These are phyloP conservation scores for Hypomyces rosellus DNA, from an alignment of 2,329 filamentous ascomycete genomes.

Conservation along the genomic window DNA sequence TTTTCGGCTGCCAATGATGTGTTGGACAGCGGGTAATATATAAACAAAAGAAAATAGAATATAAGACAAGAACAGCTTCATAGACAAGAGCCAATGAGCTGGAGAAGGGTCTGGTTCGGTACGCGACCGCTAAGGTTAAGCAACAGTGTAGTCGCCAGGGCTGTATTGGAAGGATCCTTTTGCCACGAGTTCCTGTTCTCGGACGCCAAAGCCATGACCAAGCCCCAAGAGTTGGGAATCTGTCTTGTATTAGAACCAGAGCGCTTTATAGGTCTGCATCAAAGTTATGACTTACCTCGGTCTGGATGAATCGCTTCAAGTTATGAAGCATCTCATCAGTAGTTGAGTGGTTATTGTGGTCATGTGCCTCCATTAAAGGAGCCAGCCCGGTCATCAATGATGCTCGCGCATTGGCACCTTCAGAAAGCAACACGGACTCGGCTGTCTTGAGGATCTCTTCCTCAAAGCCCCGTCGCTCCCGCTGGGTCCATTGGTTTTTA, in stretches of 20 bases:
- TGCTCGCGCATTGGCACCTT: conserved; percentile 6
- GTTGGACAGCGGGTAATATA: too few species aligned
- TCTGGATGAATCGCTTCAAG: conserved; percentile 18
- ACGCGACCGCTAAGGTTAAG: conserved; percentile 20
- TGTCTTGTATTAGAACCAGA: conserved; percentile 2
- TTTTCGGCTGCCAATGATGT: too few species aligned
- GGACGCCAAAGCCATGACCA: conserved; percentile 19
- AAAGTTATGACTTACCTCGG: conserved; percentile 15
- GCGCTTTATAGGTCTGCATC: too few species aligned
- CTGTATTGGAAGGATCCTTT: conserved; percentile 19
- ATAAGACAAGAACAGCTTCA: conserved; percentile 2
- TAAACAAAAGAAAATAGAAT: background rate
- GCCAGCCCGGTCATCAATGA: conserved; percentile 13
- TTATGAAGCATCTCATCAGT: conserved; percentile 11
- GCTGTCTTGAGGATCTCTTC: conserved; percentile 22
- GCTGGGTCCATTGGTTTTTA: conserved; percentile 16
- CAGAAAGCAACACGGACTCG: conserved; percentile 16
- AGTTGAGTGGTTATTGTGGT: conserved; percentile 5
- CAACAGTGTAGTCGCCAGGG: conserved; percentile 20
- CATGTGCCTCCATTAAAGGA: conserved; percentile 14
- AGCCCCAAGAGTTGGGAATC: conserved; percentile 22
- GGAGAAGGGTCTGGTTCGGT: conserved; percentile 19
- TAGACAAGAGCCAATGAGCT: conserved; percentile 20
- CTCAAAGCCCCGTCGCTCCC: conserved; percentile 21
- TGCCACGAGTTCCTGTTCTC: conserved; percentile 14